A percentile compares a stretch with the other conserved stretches of the same genome.
These are phyloP conservation scores for Cyberlindnera veronae DNA, from an alignment of 805 yeast species.

Conservation along the genomic window DNA sequence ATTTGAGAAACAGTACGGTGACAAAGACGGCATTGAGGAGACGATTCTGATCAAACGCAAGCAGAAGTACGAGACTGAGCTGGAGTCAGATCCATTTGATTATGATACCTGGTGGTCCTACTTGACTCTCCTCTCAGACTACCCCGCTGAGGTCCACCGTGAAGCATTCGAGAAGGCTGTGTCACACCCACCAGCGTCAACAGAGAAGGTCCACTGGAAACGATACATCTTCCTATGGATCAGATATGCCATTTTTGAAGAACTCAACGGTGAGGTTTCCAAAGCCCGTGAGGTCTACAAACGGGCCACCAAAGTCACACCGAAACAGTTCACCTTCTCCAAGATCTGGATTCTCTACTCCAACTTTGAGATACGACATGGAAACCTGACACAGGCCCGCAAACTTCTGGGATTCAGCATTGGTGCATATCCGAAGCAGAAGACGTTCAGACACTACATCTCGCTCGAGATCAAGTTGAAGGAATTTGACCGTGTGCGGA, in stretches of 20 bases:
- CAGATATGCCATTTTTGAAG: slow-evolving; percentile 59
- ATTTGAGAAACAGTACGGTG: slow-evolving; percentile 67
- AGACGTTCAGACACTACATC: slow-evolving; percentile 62
- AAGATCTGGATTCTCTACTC: slow-evolving; percentile 72
- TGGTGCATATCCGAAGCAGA: slow-evolving; percentile 61
- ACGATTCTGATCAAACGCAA: slow-evolving; percentile 53
- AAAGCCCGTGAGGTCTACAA: slow-evolving; percentile 50
- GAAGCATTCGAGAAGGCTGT: slow-evolving; percentile 46
- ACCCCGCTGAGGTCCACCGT: slow-evolving; percentile 29
- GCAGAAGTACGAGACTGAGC: slow-evolving; percentile 46
- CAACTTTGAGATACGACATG: slow-evolving; percentile 69
- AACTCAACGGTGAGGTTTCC: slow-evolving; percentile 42
- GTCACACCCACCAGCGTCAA: slow-evolving; percentile 33
- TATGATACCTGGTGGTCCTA: slow-evolving; percentile 85
- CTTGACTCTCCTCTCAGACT: slow-evolving; percentile 46
- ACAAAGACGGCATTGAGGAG: slow-evolving; percentile 46
- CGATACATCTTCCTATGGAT: slow-evolving; percentile 72
- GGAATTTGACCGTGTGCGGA: slow-evolving; percentile 79
- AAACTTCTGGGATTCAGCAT: slow-evolving; percentile 68
- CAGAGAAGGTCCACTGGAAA: slow-evolving; percentile 52
- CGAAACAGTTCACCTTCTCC: slow-evolving; percentile 64
- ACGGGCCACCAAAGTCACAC: slow-evolving; percentile 43
- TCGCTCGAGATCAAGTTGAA: slow-evolving; percentile 61
- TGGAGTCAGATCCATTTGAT: slow-evolving; percentile 48
- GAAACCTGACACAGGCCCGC: slow-evolving; percentile 50